Evolutionary conservation across 169 alveolate genomes (phyloP).

Genomic region (Plasmodium gonderi): DNA sequence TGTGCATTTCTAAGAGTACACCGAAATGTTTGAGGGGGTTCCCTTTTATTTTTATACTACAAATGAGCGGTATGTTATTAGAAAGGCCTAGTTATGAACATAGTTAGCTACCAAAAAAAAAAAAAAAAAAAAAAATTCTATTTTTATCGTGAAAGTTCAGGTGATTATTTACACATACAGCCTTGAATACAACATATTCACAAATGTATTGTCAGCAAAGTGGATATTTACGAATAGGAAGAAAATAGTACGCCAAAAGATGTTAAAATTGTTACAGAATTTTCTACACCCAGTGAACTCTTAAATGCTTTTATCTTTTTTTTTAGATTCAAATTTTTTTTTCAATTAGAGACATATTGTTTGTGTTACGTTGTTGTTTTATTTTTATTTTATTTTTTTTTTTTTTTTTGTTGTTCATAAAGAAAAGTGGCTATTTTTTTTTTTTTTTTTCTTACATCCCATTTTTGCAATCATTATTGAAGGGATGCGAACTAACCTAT

Average conservation of each 20-base stretch:
- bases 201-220: neutral
- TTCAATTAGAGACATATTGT: neutral
- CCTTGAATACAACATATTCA: neutral
- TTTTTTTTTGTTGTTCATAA: neutral
- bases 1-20: neutral
- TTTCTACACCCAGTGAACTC: neutral
- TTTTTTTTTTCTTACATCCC: neutral
- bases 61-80: too few relatives aligned
- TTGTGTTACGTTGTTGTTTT: neutral
- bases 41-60: neutral
- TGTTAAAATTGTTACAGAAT: neutral
- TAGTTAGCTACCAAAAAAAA: too few relatives aligned
- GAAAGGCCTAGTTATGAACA: too few relatives aligned
- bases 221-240: neutral
- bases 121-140: neutral
- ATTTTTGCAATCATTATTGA: neutral
- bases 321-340: neutral
- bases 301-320: neutral
- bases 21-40: neutral
- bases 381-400: neutral
- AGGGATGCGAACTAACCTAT: too few relatives aligned
- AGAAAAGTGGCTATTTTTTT: too few relatives aligned
- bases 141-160: neutral
- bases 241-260: neutral
- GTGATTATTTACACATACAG: neutral